Base-by-base conservation (phyloP, 1,284 basidiomycete genomes). In the Mycosarcoma maydis region DNA sequence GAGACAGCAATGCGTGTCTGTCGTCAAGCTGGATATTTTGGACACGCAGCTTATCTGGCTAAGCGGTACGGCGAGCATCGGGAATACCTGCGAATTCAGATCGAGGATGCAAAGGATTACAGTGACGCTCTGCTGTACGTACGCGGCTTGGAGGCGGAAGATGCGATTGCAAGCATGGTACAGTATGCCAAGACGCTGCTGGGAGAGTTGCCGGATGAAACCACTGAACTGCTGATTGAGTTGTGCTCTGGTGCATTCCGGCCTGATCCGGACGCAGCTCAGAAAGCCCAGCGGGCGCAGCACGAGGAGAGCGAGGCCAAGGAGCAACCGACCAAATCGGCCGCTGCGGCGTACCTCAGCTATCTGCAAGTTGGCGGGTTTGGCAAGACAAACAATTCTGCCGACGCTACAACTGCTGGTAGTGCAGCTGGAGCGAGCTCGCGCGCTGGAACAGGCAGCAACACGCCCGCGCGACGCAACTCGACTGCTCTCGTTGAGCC, bases 1-100 rank as follows among this genome's bases (percentile, higher is more conserved):
- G 94, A 95, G 57, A 98, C 95, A 0, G 96, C 94, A 0, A 97
- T 98, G 62, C 87, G 92, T 1, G 95, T 98, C 10, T 98, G 94
- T 80, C 87, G 95, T 19, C 95, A 98, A 82, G 95, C 93, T 0
- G 92, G 94, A 0, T 98, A 96, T 83, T 96, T 91, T 76, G 90
- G 92, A 46, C 95, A 98, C 78, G 96, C 96, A 0, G 88, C 90
- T 0, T 98, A 96, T 82, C 87, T 99, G 4, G 95, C 95, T 6
- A 89, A 89, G 83, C 91, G 92, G 78, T 98, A 94, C 82, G 88
- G 89, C 34, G 85, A 91, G 26, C 92, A 97, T 75, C 92, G 94
- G 74, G 95, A 97, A 72, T 98, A 94, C 80, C 82, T 98, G 36
- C 86, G 92, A 47, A 96, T 98, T 47, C 91, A 95, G 82, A 91